phyloP scores from a whole-genome alignment of 2,329 filamentous ascomycete species.

The Camptophora hylomeconis region DNA sequence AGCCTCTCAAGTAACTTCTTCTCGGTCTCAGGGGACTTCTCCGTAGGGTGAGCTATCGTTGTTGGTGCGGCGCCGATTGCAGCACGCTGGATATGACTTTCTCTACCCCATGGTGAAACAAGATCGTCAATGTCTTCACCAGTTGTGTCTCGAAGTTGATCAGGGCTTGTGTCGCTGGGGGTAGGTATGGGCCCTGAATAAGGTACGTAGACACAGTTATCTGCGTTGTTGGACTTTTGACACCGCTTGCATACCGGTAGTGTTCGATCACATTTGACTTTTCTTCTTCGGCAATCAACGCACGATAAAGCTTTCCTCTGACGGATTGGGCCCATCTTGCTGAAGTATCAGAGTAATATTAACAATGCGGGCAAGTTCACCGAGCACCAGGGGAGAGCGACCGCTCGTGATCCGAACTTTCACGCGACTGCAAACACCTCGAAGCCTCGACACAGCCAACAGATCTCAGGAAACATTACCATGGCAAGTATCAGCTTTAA shows the following conservation, averaged over 20 bases:
- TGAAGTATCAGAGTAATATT: no score
- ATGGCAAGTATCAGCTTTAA: no score
- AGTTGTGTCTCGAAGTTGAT: constrained; percentile 7
- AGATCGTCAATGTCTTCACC: background rate
- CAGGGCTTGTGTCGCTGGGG: constrained; percentile 8
- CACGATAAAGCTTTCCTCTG: constrained; percentile 16
- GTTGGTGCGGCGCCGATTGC: constrained; percentile 3
- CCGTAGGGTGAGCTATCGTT: constrained; percentile 1
- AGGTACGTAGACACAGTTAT: constrained; percentile 16
- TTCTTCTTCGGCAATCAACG: constrained; percentile 15
- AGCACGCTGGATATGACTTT: constrained; percentile 6
- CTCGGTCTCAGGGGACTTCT: constrained; percentile 3
- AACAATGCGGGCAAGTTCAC: no score
- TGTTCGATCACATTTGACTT: constrained; percentile 18
- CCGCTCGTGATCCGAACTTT: no score
- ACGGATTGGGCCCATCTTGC: constrained; percentile 18
- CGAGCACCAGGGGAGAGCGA: no score
- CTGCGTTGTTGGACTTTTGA: constrained; percentile 12
- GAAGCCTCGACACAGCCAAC: no score
- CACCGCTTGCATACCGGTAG: constrained; percentile 16
- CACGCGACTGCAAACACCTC: no score
- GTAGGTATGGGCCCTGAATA: constrained; percentile 12
- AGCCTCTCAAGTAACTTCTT: constrained; percentile 7
- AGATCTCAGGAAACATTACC: no score
- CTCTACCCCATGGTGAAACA: constrained; percentile 10